These are phyloP conservation scores for Lactifluus hygrophoroides DNA, from an alignment of 768 basidiomycete genomes.

Conservation along the genomic window DNA sequence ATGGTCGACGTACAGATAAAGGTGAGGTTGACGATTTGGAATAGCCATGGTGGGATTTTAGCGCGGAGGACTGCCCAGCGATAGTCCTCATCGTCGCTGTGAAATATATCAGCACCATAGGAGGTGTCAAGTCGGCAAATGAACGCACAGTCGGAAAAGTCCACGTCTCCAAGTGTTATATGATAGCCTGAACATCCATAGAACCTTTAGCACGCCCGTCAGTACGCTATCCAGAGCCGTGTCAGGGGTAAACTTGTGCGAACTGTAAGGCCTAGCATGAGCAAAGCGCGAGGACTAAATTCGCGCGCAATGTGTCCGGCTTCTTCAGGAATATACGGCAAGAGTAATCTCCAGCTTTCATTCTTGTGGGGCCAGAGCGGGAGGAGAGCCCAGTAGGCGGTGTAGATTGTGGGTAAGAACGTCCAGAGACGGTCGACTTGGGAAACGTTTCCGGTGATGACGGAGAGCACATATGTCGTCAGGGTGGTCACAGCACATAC, in stretches of 20 bases:
- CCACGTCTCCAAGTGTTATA: constrained; percentile 84
- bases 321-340: constrained; percentile 48
- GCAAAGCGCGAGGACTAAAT: constrained; percentile 60
- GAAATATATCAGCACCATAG: background rate
- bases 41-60: constrained; percentile 44
- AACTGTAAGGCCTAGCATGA: constrained; percentile 67
- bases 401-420: constrained; percentile 74
- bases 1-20: constrained; percentile 58
- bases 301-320: constrained; percentile 31
- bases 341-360: constrained; percentile 34
- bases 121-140: background rate
- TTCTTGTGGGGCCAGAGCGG: constrained; percentile 41
- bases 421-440: constrained; percentile 79
- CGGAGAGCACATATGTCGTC: constrained; percentile 47
- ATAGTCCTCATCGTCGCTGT: constrained; percentile 81
- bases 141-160: constrained; percentile 57
- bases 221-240: background rate
- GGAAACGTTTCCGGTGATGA: constrained; percentile 71
- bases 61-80: constrained; percentile 76
- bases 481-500: constrained; percentile 44
- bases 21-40: constrained; percentile 55
- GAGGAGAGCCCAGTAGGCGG: constrained; percentile 70
- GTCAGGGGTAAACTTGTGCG: constrained; percentile 21
- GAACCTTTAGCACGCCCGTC: constrained; percentile 23
- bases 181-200: constrained; percentile 64